Percentiles rank a stretch among this genome's conserved stretches.
phyloP scores from a whole-genome alignment of 2,329 filamentous ascomycete genomes.

The Colletotrichum musae region DNA sequence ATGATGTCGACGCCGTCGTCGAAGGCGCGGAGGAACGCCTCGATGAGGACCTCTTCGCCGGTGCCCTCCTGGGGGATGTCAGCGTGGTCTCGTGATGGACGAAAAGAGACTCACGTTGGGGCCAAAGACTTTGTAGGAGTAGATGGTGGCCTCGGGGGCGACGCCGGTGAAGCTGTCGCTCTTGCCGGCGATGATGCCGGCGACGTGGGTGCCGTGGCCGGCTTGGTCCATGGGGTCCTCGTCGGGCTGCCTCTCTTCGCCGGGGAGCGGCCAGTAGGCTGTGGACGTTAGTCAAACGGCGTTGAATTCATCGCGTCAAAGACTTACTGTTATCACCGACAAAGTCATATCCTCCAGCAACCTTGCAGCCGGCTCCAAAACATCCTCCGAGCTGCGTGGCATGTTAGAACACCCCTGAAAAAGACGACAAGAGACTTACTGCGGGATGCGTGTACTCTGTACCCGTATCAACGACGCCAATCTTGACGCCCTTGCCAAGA shows the following conservation, averaged over 20 bases:
- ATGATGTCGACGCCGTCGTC: conserved; percentile 40
- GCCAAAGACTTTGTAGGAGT: conserved; percentile 39
- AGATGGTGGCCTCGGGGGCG: conserved; percentile 35
- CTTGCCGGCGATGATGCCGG: conserved; percentile 21
- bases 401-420: too few relatives aligned
- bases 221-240: conserved; percentile 67
- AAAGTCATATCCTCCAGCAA: conserved; percentile 45
- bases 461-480: conserved; percentile 58
- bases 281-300: background rate
- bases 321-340: conserved; percentile 44
- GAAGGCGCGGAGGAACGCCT: conserved; percentile 39
- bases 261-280: conserved; percentile 40
- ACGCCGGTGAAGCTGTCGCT: conserved; percentile 28
- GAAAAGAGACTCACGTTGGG: conserved; percentile 12
- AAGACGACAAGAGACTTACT: conserved; percentile 40
- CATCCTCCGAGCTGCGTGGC: conserved; percentile 58
- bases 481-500: conserved; percentile 54
- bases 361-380: conserved; percentile 60
- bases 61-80: conserved; percentile 16
- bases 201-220: conserved; percentile 74
- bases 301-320: background rate
- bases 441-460: conserved; percentile 57
- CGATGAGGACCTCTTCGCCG: conserved; percentile 37
- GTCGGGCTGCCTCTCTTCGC: conserved; percentile 54
- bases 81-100: background rate